These are phyloP conservation scores for Candida odintsovae DNA, from an alignment of 805 yeast species.

Conservation along the genomic window DNA sequence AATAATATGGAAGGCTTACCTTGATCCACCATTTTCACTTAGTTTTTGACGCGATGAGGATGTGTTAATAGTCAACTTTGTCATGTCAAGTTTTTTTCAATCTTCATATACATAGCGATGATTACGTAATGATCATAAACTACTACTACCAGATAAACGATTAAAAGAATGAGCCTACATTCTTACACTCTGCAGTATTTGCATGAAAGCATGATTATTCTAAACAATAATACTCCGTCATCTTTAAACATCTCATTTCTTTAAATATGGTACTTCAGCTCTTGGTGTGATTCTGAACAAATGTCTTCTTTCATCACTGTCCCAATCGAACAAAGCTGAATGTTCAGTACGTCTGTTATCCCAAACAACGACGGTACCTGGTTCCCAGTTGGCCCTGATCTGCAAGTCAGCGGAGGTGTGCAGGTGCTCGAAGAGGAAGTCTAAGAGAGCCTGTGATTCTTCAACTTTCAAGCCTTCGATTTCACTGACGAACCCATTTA, in stretches of 20 bases:
- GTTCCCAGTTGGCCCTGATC: slow-evolving; percentile 58
- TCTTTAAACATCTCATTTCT: not conserved
- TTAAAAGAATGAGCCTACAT: too few species aligned
- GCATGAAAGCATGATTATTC: too few species aligned
- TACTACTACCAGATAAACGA: too few species aligned
- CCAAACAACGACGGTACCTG: slow-evolving; percentile 59
- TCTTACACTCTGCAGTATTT: too few species aligned
- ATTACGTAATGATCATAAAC: too few species aligned
- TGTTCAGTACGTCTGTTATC: slow-evolving; percentile 61
- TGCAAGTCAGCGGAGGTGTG: slow-evolving; percentile 46
- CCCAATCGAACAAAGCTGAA: slow-evolving; percentile 62
- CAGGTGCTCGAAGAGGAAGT: slow-evolving; percentile 46
- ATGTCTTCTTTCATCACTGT: slow-evolving; percentile 51
- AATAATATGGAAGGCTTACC: not conserved
- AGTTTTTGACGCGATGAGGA: not conserved
- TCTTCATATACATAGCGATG: too few species aligned
- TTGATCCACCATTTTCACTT: slow-evolving; percentile 6
- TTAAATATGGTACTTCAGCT: slow-evolving; percentile 51
- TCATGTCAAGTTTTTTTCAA: not conserved
- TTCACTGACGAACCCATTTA: slow-evolving; percentile 52
- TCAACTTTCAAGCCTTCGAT: slow-evolving; percentile 62
- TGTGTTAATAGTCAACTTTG: not conserved
- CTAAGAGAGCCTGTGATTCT: slow-evolving; percentile 51
- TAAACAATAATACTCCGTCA: not conserved
- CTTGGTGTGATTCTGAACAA: slow-evolving; percentile 58